A percentile compares a stretch with the other conserved stretches of the same genome.
Evolutionary conservation across 31 red algal species (phyloP).

Genomic region (Odonthalia washingtoniensis): DNA sequence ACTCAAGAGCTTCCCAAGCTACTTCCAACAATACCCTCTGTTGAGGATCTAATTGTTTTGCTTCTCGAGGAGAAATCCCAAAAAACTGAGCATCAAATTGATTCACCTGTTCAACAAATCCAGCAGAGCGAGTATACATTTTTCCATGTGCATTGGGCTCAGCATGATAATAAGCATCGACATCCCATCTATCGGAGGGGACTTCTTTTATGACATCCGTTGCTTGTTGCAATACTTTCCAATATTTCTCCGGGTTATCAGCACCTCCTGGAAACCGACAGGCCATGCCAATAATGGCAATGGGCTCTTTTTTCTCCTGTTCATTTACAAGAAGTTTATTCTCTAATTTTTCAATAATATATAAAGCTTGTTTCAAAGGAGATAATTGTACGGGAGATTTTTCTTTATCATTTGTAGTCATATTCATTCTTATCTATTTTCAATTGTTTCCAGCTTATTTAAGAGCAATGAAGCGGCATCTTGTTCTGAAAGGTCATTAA

Average conservation of each 20-base stretch:
- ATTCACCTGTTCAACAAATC: constrained; percentile 28
- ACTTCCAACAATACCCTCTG: constrained; percentile 27
- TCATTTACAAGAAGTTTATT: neutral
- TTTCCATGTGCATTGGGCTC: constrained; percentile 1
- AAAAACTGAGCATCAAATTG: constrained; percentile 40
- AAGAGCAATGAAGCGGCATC: no score
- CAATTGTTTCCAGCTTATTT: constrained; percentile 14
- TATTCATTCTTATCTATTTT: neutral
- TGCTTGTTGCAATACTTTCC: constrained; percentile 29
- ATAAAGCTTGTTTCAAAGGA: neutral
- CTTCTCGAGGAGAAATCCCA: constrained; percentile 23
- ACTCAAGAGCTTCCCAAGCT: constrained; percentile 25
- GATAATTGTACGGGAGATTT: neutral
- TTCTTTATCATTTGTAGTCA: constrained; percentile 5
- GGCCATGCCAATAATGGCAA: constrained; percentile 38
- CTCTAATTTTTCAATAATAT: neutral
- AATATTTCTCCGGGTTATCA: constrained; percentile 26
- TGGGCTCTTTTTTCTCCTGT: constrained; percentile 11
- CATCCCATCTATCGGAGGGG: constrained; percentile 5
- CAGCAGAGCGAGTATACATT: neutral
- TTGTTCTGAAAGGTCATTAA: no score
- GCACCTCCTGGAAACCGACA: constrained; percentile 24
- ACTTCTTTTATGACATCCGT: constrained; percentile 27
- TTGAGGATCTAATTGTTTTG: constrained; percentile 18
- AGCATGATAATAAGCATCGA: neutral